Conservation (phyloP, 2,329 filamentous ascomycete genomes). For the Cladorrhinum sp. region DNA sequence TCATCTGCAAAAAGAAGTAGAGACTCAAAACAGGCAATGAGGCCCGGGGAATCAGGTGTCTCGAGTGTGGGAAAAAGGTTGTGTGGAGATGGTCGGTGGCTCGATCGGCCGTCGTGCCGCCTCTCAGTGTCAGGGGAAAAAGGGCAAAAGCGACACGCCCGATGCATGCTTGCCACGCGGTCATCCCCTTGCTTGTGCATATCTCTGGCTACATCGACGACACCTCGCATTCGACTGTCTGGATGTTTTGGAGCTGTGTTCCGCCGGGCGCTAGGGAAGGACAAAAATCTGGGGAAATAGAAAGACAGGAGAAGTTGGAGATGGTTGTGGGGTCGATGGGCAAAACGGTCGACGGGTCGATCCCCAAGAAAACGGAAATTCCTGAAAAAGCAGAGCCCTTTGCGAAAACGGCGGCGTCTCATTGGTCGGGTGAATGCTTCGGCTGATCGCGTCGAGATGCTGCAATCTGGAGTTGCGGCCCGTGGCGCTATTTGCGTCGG, state of each 20-base stretch:
- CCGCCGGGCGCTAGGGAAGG: constrained; percentile 1
- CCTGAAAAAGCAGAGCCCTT: constrained; percentile 14
- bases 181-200: constrained; percentile 17
- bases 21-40: neutral
- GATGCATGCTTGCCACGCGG: constrained; percentile 7
- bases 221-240: neutral
- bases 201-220: neutral
- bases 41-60: neutral
- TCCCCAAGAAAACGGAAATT: neutral
- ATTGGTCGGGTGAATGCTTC: constrained; percentile 27
- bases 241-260: neutral
- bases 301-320: constrained; percentile 8
- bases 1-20: neutral
- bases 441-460: constrained; percentile 16
- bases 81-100: constrained; percentile 7
- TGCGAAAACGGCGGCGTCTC: constrained; percentile 8
- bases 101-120: neutral
- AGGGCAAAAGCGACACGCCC: neutral
- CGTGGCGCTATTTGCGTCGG: constrained; percentile 19
- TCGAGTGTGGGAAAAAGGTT: neutral
- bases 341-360: constrained; percentile 20
- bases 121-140: neutral
- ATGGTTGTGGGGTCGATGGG: constrained; percentile 13
- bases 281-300: constrained; percentile 1
- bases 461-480: constrained; percentile 31